These are phyloP conservation scores for Acacia confusa DNA, from an alignment of 306 rosid genomes.

Conservation along the genomic window DNA sequence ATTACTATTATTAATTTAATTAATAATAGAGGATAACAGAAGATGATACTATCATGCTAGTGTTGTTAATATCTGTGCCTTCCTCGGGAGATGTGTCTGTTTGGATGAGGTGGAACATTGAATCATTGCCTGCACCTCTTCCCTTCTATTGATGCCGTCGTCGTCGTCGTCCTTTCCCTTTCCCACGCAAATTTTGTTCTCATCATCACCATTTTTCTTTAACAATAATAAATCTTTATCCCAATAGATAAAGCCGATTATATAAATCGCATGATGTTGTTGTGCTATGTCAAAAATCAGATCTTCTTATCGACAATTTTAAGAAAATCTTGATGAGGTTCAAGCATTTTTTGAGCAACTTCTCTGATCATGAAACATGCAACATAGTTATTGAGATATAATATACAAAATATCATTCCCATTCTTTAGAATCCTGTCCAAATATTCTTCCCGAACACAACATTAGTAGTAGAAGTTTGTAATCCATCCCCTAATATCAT, in stretches of 20 bases:
- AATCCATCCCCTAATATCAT: neutral
- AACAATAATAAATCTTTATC: no score
- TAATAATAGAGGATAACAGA: constrained; percentile 20
- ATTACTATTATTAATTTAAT: no score
- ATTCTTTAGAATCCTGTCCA: neutral
- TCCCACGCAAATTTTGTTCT: neutral
- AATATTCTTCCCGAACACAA: neutral
- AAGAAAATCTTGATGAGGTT: no score
- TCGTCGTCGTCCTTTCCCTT: neutral
- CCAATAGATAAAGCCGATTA: accelerated
- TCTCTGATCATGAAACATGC: neutral
- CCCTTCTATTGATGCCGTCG: neutral
- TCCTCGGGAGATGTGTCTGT: constrained; percentile 38
- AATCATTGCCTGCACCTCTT: neutral
- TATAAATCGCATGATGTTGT: no score
- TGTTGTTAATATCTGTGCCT: constrained; percentile 40
- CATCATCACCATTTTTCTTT: no score
- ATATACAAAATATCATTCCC: neutral
- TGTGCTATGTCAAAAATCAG: no score
- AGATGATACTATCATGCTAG: neutral
- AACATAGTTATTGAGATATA: neutral
- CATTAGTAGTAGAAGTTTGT: neutral
- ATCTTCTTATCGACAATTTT: neutral
- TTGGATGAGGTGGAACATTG: neutral
- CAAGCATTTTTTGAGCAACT: neutral